Base-by-base conservation (phyloP, 352 stramenopile species). In the Phytophthora citrophthora region DNA sequence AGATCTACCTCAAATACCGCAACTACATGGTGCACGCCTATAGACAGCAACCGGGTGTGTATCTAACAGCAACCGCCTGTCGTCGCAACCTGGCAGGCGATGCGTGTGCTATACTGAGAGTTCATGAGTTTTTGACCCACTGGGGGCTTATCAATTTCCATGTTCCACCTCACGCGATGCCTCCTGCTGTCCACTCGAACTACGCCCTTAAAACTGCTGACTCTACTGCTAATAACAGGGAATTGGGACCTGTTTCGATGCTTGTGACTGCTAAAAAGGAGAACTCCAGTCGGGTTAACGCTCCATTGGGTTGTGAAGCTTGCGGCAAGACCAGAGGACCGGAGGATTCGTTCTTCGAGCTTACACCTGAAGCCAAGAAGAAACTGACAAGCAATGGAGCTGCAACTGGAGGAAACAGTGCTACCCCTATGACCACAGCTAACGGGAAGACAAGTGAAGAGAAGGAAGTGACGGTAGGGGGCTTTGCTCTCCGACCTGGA, bases 121-220 rank as follows among this genome's bases (percentile, higher is more conserved):
- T 95, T 27, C 87, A 93, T 63, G 87, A 95, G 72, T 95, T 95
- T 56, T 63, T 95, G 49, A 89, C 76, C 38, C 87, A 95, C 62
- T 95, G 87, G 87, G 87, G 87, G 1, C 68, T 95, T 41, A 95
- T 95, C 48, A 95, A 95, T 70, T 95, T 89, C 65, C 73, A 90
- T 68, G 87, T 95, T 4, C 84, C 84, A 10, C 83, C 84, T 3
- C 84, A 93, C 45, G 77, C 80, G 9, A 85, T 89, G 74, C 81
- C 77, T 1, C 76, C 81, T 5, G 48, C 79, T 1, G 44, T 81
- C 0, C 75, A 89, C 62, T 64, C 81, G 15, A 90, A 90, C 44
- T 94, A 91, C 58, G 66, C 79, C 38, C 62, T 79, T 0, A 67
- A 66, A 23, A 52, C 52, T 18, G 43, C 41, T 3, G 43, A 64